Evolutionary conservation across 2,329 filamentous ascomycete genomes (phyloP).

Genomic region (Fusarium neocosmosporiellum): DNA sequence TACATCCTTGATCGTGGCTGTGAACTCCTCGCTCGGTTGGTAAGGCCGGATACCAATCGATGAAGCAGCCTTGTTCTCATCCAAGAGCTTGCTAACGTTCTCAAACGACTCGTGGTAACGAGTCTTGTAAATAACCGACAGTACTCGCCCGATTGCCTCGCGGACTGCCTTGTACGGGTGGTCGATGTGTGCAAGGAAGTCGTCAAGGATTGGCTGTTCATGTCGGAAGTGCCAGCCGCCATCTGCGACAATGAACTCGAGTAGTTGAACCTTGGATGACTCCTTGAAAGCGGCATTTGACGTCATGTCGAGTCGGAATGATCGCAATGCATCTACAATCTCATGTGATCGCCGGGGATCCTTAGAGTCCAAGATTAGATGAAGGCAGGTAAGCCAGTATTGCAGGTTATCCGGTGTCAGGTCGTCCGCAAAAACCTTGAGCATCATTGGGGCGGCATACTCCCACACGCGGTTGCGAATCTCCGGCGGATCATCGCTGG

Average conservation of each 20-base stretch:
- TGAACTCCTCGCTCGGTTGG: slow-evolving; percentile 79
- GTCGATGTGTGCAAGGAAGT: slow-evolving; percentile 92
- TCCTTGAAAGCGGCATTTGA: slow-evolving; percentile 99
- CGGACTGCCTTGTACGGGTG: slow-evolving; percentile 98
- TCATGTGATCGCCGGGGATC: slow-evolving; percentile 91
- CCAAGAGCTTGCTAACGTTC: slow-evolving; percentile 79
- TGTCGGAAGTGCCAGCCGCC: slow-evolving; percentile 96
- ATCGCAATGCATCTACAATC: slow-evolving; percentile 82
- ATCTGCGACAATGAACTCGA: slow-evolving; percentile 89
- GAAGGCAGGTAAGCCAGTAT: slow-evolving; percentile 96
- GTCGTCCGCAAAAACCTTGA: slow-evolving; percentile 88
- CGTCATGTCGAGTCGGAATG: slow-evolving; percentile 91
- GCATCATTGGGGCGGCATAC: slow-evolving; percentile 89
- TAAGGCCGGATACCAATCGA: slow-evolving; percentile 90
- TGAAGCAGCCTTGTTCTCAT: slow-evolving; percentile 81
- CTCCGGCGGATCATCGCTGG: slow-evolving; percentile 79
- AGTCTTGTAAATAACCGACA: slow-evolving; percentile 89
- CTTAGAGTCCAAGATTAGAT: slow-evolving; percentile 87
- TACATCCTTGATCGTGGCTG: slow-evolving; percentile 76
- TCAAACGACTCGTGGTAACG: slow-evolving; percentile 94
- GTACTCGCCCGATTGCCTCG: slow-evolving; percentile 90
- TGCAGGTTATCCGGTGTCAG: slow-evolving; percentile 92
- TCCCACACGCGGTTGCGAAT: slow-evolving; percentile 84
- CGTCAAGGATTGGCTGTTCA: slow-evolving; percentile 85
- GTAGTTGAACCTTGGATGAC: slow-evolving; percentile 91